These are phyloP conservation scores for Leccinum subrobustum DNA, from an alignment of 1,284 basidiomycete genomes.

Conservation along the genomic window DNA sequence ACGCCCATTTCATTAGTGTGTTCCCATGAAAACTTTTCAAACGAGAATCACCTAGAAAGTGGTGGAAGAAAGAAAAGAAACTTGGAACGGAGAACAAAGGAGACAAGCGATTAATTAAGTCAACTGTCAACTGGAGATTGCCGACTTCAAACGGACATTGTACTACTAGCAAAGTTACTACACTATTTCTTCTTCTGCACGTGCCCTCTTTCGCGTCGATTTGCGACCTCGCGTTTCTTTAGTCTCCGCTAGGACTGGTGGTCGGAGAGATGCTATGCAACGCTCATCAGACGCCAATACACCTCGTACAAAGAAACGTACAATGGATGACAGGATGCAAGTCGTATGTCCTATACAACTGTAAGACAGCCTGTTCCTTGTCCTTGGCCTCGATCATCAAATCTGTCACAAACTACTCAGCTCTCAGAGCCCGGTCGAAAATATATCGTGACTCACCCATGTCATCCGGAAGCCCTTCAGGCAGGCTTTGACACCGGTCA, in stretches of 20 bases:
- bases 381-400: constrained; percentile 94
- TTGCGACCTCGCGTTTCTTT: constrained; percentile 55
- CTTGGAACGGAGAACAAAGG: neutral
- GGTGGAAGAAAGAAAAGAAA: neutral
- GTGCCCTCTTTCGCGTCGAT: too few relatives aligned
- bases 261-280: constrained; percentile 46
- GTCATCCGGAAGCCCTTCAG: constrained; percentile 63
- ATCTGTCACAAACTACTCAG: constrained; percentile 43
- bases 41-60: constrained; percentile 19
- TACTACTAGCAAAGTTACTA: too few relatives aligned
- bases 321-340: constrained; percentile 66
- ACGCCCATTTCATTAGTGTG: constrained; percentile 11
- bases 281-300: neutral
- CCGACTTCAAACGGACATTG: constrained; percentile 5
- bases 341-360: constrained; percentile 78
- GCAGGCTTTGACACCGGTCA: constrained; percentile 71
- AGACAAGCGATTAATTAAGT: neutral
- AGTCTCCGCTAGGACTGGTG: constrained; percentile 46
- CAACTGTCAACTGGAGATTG: constrained; percentile 7
- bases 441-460: constrained; percentile 46
- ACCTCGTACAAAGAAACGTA: constrained; percentile 19
- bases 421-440: neutral
- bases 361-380: constrained; percentile 91
- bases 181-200: too few relatives aligned
- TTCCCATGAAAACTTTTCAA: neutral